These are phyloP conservation scores for Phialophora macrospora DNA, from an alignment of 2,329 filamentous ascomycete species.

Conservation along the genomic window DNA sequence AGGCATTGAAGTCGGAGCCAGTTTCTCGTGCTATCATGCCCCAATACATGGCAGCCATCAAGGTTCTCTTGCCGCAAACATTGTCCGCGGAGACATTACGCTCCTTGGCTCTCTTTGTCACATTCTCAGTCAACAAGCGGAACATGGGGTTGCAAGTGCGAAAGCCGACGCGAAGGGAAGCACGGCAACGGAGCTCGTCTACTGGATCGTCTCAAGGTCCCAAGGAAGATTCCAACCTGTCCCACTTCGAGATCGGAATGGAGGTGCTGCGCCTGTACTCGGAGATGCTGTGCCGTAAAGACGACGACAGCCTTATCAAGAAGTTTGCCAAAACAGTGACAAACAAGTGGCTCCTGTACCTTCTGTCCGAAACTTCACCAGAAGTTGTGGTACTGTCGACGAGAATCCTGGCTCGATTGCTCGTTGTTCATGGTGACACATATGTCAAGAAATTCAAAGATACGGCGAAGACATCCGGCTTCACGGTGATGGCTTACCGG, in stretches of 20 bases:
- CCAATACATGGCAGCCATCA: constrained; percentile 78
- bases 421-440: constrained; percentile 77
- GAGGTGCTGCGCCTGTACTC: constrained; percentile 78
- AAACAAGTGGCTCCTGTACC: constrained; percentile 94
- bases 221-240: constrained; percentile 44
- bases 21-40: constrained; percentile 73
- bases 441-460: constrained; percentile 86
- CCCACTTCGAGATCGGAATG: constrained; percentile 73
- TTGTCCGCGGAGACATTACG: constrained; percentile 84
- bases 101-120: constrained; percentile 87
- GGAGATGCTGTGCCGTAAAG: constrained; percentile 74
- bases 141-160: constrained; percentile 53
- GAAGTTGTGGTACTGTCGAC: constrained; percentile 80
- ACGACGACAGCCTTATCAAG: constrained; percentile 70
- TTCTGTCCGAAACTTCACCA: constrained; percentile 83
- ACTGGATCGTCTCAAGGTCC: constrained; percentile 42
- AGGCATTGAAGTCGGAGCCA: constrained; percentile 84
- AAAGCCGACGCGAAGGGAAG: constrained; percentile 50
- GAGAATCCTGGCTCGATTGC: constrained; percentile 80
- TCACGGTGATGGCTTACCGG: constrained; percentile 79
- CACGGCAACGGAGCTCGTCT: constrained; percentile 37
- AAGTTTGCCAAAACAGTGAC: constrained; percentile 95
- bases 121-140: constrained; percentile 79
- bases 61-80: constrained; percentile 77
- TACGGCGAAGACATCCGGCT: constrained; percentile 75